Base-by-base conservation (phyloP, 352 stramenopile species). In the Aphanomyces euteiches region DNA sequence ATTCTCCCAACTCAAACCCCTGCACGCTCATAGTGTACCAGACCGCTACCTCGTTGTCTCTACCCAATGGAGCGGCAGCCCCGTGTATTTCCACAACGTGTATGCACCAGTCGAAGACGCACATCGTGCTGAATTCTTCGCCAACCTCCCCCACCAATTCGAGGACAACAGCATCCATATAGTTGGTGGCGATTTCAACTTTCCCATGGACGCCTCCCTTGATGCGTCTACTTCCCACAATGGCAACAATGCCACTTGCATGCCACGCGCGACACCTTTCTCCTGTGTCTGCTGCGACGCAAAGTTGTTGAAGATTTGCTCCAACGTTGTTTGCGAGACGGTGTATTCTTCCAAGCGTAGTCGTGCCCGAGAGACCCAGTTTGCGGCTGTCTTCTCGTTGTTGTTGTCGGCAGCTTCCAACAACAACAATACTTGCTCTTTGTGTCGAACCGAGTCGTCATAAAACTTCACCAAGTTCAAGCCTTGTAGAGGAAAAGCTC, bases 121-220 rank as follows among this genome's bases (percentile, higher is more conserved):
- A 15, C 38, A 19, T 7, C 57, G 57, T 7, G 34, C 17, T n/a
- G 54, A 21, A 1, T 61, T 61, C 34, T 61, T 61, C n/a, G 6
- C 13, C 12, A 6, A 17, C 10, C 54, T 39, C 28, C 54, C 19
- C n/a, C 28, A 28, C 28, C 28, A 69, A n/a, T 73, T 73, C 48
- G 67, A 69, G 3, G 37, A 19, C 17, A 47, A 47, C 17, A 69
- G 45, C 48, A 5, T 47, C 3, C 72, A 76, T 45, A 54, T 74
- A 21, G 72, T 73, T 4, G 67, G 59, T n/a, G 69, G 73, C 4
- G 70, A 75, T 54, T 63, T 72, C 69, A 74, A 75, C 34, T 7
- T 72, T 7, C 38, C 40, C 4, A 40, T 74, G 41, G 56, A 60
- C 53, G 4, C 41, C 41, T 13, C 59, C 10, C 7, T 72, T 28